These are phyloP conservation scores for Euryodendron excelsum DNA, from an alignment of 148 eudicot genomes.

Conservation along the genomic window DNA sequence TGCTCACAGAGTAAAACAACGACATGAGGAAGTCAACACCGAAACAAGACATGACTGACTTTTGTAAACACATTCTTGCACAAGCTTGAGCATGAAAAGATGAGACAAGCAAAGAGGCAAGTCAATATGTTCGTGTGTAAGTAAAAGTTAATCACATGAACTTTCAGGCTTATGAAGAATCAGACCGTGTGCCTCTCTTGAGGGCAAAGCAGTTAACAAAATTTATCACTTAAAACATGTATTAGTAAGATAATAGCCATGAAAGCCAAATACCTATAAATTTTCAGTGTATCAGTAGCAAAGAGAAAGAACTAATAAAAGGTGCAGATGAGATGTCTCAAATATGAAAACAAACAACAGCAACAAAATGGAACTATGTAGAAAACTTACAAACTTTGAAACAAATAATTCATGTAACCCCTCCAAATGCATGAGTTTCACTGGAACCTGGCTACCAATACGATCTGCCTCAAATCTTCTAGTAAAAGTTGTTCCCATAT, in stretches of 20 bases:
- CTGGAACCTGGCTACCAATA: constrained; percentile 90
- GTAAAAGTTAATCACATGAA: neutral
- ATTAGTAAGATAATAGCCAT: neutral
- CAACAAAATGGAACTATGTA: neutral
- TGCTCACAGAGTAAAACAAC: neutral
- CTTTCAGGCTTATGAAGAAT: constrained; percentile 4
- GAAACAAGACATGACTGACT: neutral
- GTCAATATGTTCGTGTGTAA: constrained; percentile 1
- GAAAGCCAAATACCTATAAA: neutral
- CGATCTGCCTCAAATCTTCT: constrained; percentile 97
- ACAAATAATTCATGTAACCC: constrained; percentile 90
- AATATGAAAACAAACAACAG: neutral
- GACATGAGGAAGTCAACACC: neutral
- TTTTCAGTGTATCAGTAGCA: neutral
- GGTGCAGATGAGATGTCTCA: neutral
- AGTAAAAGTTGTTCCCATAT: constrained; percentile 90
- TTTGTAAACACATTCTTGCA: neutral
- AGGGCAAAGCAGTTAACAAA: neutral
- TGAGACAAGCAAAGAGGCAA: neutral
- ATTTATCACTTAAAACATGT: neutral
- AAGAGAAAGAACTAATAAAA: neutral
- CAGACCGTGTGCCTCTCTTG: neutral
- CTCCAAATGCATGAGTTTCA: constrained; percentile 97
- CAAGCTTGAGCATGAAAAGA: constrained; percentile 6
- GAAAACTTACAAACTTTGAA: constrained; percentile 84